Percentiles rank a stretch among this genome's conserved stretches.
Conservation (phyloP, 2,329 filamentous ascomycete species). For the Rosellinia necatrix region DNA sequence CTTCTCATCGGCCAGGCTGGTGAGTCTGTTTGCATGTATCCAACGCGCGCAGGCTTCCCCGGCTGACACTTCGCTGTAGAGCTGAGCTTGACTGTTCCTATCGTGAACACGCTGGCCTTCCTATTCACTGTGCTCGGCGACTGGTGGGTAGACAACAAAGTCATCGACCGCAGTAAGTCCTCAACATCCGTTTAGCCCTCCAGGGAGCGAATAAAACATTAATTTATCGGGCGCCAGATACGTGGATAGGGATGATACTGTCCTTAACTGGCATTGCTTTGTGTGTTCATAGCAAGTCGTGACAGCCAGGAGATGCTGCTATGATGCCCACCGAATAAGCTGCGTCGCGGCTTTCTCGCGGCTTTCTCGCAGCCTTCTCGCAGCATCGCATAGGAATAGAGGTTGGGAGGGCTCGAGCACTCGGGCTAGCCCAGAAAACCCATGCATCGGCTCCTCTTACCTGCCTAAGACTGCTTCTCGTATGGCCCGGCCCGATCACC, state of each 20-base stretch:
- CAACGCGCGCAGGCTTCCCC: not conserved
- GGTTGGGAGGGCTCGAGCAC: not conserved
- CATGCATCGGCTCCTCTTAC: not conserved
- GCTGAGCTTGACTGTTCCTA: constrained; percentile 88
- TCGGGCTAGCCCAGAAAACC: not conserved
- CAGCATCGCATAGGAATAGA: too few species aligned
- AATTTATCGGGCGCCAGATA: constrained; percentile 33
- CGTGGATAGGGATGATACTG: constrained; percentile 39
- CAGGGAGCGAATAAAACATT: not conserved
- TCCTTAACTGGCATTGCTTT: constrained; percentile 39
- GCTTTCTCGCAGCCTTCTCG: too few species aligned
- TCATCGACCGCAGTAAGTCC: constrained; percentile 77
- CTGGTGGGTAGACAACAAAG: constrained; percentile 92
- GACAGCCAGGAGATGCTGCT: constrained; percentile 12
- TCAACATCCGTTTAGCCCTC: not conserved
- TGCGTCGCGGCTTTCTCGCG: not conserved
- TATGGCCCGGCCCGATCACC: not conserved
- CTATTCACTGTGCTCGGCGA: constrained; percentile 95
- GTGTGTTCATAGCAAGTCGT: constrained; percentile 40
- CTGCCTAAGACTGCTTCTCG: not conserved
- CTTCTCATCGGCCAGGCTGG: constrained; percentile 89
- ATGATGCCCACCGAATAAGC: not conserved
- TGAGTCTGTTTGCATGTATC: constrained; percentile 51
- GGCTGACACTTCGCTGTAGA: constrained; percentile 56
- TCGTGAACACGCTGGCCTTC: constrained; percentile 92